Percentiles rank a stretch among this genome's conserved stretches.
These are phyloP conservation scores for Cladophialophora bantiana DNA, from an alignment of 2,329 filamentous ascomycete genomes.

Conservation along the genomic window DNA sequence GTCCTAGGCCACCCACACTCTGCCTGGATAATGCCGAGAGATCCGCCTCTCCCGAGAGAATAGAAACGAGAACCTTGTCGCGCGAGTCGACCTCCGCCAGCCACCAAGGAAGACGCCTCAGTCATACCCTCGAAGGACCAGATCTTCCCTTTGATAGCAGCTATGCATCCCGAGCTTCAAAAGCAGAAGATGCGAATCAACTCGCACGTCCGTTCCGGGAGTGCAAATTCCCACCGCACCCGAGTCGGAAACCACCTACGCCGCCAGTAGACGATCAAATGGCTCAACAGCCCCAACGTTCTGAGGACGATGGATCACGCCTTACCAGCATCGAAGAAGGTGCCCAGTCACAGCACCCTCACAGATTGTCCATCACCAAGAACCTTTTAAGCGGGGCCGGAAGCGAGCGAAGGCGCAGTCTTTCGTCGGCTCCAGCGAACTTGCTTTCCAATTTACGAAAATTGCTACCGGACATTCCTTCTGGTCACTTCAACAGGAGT, in stretches of 20 bases:
- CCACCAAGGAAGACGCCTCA: neutral
- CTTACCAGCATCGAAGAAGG: slow-evolving; percentile 1
- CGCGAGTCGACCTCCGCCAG: neutral
- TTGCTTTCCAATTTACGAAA: slow-evolving; percentile 31
- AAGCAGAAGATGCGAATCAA: neutral
- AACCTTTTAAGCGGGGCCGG: slow-evolving; percentile 20
- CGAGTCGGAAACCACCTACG: slow-evolving; percentile 7
- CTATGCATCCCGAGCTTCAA: slow-evolving; percentile 9
- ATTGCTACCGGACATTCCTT: slow-evolving; percentile 33
- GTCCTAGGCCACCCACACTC: slow-evolving; percentile 8
- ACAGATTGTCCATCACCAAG: slow-evolving; percentile 23
- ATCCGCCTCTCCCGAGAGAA: slow-evolving; percentile 9
- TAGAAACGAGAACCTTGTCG: neutral
- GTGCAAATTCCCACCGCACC: slow-evolving; percentile 9
- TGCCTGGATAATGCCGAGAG: neutral
- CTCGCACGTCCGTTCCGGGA: neutral
- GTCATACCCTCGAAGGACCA: neutral
- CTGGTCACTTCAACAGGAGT: slow-evolving; percentile 27
- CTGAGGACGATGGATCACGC: slow-evolving; percentile 9
- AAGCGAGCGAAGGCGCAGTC: slow-evolving; percentile 22
- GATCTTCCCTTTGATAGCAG: neutral
- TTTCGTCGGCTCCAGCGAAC: slow-evolving; percentile 25
- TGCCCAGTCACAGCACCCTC: neutral
- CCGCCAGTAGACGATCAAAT: slow-evolving; percentile 6
- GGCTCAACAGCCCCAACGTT: slow-evolving; percentile 1